Evolutionary conservation across 2,329 filamentous ascomycete genomes (phyloP), one percentile per base, ranked within the genome.

Genomic region (Talaromyces amestolkiae): DNA sequence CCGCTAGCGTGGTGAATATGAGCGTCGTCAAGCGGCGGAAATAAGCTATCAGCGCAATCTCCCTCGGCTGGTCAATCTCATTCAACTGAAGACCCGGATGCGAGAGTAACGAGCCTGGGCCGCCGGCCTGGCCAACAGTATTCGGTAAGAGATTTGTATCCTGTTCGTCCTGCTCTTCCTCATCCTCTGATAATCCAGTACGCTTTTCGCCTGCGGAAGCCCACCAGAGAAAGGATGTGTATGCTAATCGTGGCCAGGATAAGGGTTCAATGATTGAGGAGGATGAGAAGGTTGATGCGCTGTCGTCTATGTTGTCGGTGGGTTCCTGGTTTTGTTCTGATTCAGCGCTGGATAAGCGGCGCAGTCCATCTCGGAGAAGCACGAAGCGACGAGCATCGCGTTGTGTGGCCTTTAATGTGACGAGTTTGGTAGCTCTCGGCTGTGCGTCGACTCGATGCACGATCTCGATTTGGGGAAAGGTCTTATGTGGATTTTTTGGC

Each of bases 341-440:
- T 61, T 70, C 74, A 43, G 77, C 72, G 39, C 72, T 39, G 70
- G 62, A 33, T 65, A 76, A 69, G 56, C 74, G 75, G 33, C 70
- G 74, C 10, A 96, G 82, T 4, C 89, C 89, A 68, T 82, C 82
- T 59, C 86, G 85, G 11, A 97, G 84, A 19, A 88, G 83, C 58
- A 85, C 84, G 78, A 91, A 98, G 24, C 94, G 89, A 31, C 92
- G 87, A 15, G 95, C 84, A 76, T 99, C 95, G 47, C 95, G 89
- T 74, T 97, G 94, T 0, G 93, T 97, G 1, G 95, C 94, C 78
- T 89, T 93, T 63, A 98, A 79, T 15, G 71, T 67, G 3, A 73
- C 68, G 4, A 70, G 65, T 66, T 77, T 72, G 19, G 69, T 66
- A 3, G 70, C 61, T 33, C 73, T 74, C 31, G 70, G 66, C 15